A percentile compares a stretch with the other conserved stretches of the same genome.
phyloP scores from a whole-genome alignment of 179 eudicot species.

The Corrigiola litoralis region DNA sequence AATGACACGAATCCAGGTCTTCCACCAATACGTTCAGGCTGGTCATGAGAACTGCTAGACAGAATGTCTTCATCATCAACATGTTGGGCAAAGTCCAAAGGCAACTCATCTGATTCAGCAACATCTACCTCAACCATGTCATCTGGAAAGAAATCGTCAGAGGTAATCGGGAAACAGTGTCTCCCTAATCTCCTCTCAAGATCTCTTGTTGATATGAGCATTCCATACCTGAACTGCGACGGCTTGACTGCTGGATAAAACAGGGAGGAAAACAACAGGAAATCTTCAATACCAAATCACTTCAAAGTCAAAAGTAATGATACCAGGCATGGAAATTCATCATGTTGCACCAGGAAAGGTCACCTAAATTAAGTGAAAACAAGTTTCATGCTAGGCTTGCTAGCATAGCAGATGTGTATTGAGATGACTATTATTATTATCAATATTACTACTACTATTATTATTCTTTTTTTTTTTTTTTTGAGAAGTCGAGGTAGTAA shows the following conservation, averaged over 20 bases:
- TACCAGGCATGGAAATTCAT: neutral
- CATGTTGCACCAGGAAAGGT: neutral
- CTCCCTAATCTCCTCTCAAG: constrained; percentile 36
- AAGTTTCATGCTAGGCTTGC: no score
- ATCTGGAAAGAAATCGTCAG: constrained; percentile 34
- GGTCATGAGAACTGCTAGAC: constrained; percentile 21
- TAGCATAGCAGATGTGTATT: no score
- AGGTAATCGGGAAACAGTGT: constrained; percentile 32
- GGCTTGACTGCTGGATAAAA: constrained; percentile 34
- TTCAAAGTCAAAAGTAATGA: neutral
- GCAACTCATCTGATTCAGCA: constrained; percentile 37
- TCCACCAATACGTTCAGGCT: constrained; percentile 47
- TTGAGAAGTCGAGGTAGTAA: no score
- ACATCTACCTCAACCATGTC: constrained; percentile 44
- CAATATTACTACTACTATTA: no score
- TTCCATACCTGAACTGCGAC: constrained; percentile 34
- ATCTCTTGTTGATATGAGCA: constrained; percentile 21
- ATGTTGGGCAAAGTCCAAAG: constrained; percentile 16
- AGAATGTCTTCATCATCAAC: constrained; percentile 27
- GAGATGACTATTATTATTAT: no score
- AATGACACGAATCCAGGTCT: constrained; percentile 79
- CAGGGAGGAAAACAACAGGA: constrained; percentile 2
- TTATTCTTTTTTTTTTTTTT: no score
- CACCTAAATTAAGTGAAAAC: neutral
- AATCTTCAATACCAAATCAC: no score